Evolutionary conservation across 768 basidiomycete species (phyloP), one percentile per base, ranked within the genome.

Genomic region (Podaxis sp.): DNA sequence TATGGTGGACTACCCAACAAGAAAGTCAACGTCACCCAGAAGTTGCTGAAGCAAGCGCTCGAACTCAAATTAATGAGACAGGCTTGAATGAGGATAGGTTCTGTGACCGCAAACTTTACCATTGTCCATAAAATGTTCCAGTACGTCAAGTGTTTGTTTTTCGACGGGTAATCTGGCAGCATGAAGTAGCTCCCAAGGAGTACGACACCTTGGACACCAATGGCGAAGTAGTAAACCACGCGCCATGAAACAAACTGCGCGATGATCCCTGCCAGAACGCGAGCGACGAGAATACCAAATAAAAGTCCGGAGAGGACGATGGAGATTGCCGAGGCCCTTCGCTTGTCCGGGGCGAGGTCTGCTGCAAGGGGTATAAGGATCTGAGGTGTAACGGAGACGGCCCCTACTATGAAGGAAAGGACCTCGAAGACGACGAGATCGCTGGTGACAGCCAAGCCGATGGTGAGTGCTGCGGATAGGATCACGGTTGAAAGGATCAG

Each of bases 121-220:
- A 94, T 94, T 8, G 87, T 88, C 73, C 78, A 84, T 36, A 92
- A 73, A 51, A 94, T 88, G 17, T 85, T 74, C 66, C 77, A 79
- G 73, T 94, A 94, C 2, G 85, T 83, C 64, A 92, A 58, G 51
- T 83, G 75, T 22, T 69, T 72, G 69, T 90, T 89, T 71, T 90
- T 93, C 12, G 88, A 83, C 1, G 92, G 93, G 68, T 90, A 94
- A 73, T 96, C 93, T 0, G 93, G 93, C n/a, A 94, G 74, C 58
- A 87, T 66, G 22, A 84, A 71, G 69, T 89, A 94, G 46, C 86
- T 75, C 24, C 88, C 79, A 4, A 80, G 40, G 7, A 89, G 74
- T 12, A 92, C 84, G 25, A 82, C 58, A 60, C 65, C 75, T 70
- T 94, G 93, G 15, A 91, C 75, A 4, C 87, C 90, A 51, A 93